Evolutionary conservation across 495 filamentous ascomycete species (phyloP), one percentile per base, ranked within the genome.

Genomic region (Neurospora sublineolata): DNA sequence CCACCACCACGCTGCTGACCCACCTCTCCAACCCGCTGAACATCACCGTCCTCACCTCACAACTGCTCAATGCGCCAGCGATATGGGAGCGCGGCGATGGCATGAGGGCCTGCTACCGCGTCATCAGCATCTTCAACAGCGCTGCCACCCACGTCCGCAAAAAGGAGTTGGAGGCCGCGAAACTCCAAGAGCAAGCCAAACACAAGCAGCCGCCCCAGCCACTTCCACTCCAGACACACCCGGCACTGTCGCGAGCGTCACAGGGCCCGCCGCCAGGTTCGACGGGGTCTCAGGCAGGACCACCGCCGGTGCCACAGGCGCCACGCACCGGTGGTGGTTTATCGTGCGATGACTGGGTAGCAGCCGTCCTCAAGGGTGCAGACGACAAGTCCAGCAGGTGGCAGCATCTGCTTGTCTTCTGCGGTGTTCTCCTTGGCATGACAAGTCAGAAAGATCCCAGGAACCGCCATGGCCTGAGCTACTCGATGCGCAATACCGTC

Each of bases 11-110:
- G 36, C 88, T 99, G 37, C 84, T 99, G 33, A 90, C 92, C 27
- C 88, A 89, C 39, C 89, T 99, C 44, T 89, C 88, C 40, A 99
- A 99, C 75, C 95, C 94, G 12, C 85, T 97, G 40, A 99, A 99
- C 76, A 80, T 97, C 75, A 92, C 91, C 10, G 87, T 99, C 4
- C 89, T 99, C 68, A 92, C 94, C 1, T 93, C 93, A n/a, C 94
- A 97, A 72, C 85, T 97, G 41, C 88, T 99, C 30, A 88, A 87
- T 11, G 90, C 94, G 0, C 94, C 92, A 3, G 92, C 94, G 3
- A 88, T 99, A 80, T 99, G 95, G 95, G 72, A 44, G 42, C 78
- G 76, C 60, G 71, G 76, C 83, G 88, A 94, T 73, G 90, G 89
- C 60, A 84, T 99, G 39, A 86, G 87, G 44, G 88, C 89, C 3